A percentile compares a stretch with the other conserved stretches of the same genome.
These are phyloP conservation scores for Raphanus hybrid DNA, from an alignment of 441 rosid genomes.

Conservation along the genomic window DNA sequence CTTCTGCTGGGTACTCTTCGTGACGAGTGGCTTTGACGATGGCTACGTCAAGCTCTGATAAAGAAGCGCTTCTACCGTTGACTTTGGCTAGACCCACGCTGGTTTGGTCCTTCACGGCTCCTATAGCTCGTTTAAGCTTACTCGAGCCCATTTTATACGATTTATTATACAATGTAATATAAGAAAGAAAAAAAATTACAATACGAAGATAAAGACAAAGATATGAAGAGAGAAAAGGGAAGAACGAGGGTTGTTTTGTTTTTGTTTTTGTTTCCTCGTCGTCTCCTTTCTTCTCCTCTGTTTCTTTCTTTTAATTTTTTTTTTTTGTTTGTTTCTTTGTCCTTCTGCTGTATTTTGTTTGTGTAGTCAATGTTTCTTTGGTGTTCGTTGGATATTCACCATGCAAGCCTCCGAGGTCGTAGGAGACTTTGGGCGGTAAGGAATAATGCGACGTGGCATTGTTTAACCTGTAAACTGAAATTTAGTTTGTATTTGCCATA, in stretches of 20 bases:
- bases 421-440: conserved; percentile 28
- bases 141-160: conserved; percentile 57
- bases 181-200: background rate
- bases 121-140: conserved; percentile 68
- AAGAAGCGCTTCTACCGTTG: conserved; percentile 58
- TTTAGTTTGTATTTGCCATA: conserved; percentile 35
- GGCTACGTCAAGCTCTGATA: conserved; percentile 81
- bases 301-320: background rate
- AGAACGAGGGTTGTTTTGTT: conserved; percentile 30
- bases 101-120: conserved; percentile 88
- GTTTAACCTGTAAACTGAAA: conserved; percentile 20
- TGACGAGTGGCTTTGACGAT: conserved; percentile 89
- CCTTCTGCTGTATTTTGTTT: conserved; percentile 9
- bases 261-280: conserved; percentile 34
- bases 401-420: conserved; percentile 30
- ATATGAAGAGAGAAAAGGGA: conserved; percentile 42
- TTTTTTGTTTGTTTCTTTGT: conserved; percentile 9
- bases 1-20: conserved; percentile 82
- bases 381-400: conserved; percentile 32
- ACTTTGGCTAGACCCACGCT: conserved; percentile 91
- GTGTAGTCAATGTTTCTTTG: conserved; percentile 31
- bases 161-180: background rate
- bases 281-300: conserved; percentile 42
- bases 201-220: background rate
- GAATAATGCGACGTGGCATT: background rate